A percentile compares a stretch with the other conserved stretches of the same genome.
phyloP scores from a whole-genome alignment of 2,329 filamentous ascomycete species.

The Aspergillus alliaceus region DNA sequence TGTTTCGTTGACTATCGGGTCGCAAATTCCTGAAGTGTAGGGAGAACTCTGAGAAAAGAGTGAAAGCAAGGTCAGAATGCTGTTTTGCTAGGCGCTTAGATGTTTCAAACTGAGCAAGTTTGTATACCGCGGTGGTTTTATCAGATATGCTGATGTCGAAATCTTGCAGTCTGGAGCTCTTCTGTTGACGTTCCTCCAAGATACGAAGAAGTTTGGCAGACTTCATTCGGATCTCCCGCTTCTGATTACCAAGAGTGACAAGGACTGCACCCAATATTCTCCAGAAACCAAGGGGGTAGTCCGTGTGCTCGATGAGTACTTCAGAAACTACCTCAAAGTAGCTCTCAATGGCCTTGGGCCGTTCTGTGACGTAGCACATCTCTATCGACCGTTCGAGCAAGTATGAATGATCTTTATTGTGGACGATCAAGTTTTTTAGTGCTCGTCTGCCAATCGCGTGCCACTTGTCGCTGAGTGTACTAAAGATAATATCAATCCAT shows the following conservation, averaged over 20 bases:
- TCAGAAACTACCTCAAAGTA: conserved; percentile 93
- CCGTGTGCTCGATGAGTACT: conserved; percentile 78
- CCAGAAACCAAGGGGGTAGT: conserved; percentile 86
- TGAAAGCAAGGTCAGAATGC: conserved; percentile 84
- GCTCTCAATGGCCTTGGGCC: conserved; percentile 82
- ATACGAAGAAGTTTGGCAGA: conserved; percentile 78
- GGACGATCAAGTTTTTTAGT: conserved; percentile 81
- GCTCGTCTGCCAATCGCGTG: conserved; percentile 87
- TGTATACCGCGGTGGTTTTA: conserved; percentile 97
- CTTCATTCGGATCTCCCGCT: conserved; percentile 84
- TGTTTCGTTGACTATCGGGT: conserved; percentile 81
- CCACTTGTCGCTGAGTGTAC: conserved; percentile 84
- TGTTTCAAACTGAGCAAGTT: conserved; percentile 94
- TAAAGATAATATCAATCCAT: conserved; percentile 96
- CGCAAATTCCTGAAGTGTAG: conserved; percentile 87
- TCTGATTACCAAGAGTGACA: conserved; percentile 89
- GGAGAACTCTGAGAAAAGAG: conserved; percentile 94
- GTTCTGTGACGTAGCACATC: conserved; percentile 82
- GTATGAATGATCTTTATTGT: conserved; percentile 84
- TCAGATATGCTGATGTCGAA: conserved; percentile 98
- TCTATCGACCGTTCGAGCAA: conserved; percentile 87
- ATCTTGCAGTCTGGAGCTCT: conserved; percentile 89
- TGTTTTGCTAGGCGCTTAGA: conserved; percentile 86
- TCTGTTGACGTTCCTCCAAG: conserved; percentile 78
- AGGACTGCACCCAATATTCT: conserved; percentile 83